These are phyloP conservation scores for Bipolaris gigantea DNA, from an alignment of 2,329 filamentous ascomycete species.

Conservation along the genomic window DNA sequence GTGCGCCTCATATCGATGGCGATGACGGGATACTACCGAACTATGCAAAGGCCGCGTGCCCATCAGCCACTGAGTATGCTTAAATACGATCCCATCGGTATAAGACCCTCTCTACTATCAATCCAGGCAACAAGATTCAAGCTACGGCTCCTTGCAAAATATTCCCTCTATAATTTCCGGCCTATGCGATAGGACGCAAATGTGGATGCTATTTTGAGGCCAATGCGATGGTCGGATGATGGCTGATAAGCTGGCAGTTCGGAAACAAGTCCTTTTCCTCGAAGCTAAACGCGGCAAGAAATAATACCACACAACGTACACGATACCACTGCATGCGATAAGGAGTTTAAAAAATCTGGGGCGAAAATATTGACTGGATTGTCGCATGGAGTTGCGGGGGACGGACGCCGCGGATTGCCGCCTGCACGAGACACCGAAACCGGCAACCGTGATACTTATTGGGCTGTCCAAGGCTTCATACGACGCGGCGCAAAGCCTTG, in stretches of 20 bases:
- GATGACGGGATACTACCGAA: slow-evolving; percentile 97
- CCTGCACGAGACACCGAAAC: not conserved
- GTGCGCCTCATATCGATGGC: slow-evolving; percentile 98
- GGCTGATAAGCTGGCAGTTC: slow-evolving; percentile 60
- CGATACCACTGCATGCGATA: not conserved
- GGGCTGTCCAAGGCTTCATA: not conserved
- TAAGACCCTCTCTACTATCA: slow-evolving; percentile 29
- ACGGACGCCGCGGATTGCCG: not conserved
- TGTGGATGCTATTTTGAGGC: not conserved
- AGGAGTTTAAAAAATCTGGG: not conserved
- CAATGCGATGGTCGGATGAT: not conserved
- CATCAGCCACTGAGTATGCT: slow-evolving; percentile 91
- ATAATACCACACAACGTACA: slow-evolving; percentile 1
- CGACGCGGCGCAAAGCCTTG: slow-evolving; percentile 10
- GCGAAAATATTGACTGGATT: not conserved
- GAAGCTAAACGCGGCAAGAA: slow-evolving; percentile 82
- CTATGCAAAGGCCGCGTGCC: slow-evolving; percentile 77
- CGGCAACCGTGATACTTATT: not conserved
- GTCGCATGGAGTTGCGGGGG: not conserved
- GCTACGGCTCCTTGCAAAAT: not conserved
- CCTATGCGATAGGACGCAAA: too few species aligned
- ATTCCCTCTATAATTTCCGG: too few species aligned
- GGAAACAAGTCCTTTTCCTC: slow-evolving; percentile 93
- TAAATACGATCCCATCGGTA: slow-evolving; percentile 98
- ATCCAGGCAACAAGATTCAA: not conserved